Conservation (phyloP, 805 yeast species). For the Wickerhamomyces chaumierensis region DNA sequence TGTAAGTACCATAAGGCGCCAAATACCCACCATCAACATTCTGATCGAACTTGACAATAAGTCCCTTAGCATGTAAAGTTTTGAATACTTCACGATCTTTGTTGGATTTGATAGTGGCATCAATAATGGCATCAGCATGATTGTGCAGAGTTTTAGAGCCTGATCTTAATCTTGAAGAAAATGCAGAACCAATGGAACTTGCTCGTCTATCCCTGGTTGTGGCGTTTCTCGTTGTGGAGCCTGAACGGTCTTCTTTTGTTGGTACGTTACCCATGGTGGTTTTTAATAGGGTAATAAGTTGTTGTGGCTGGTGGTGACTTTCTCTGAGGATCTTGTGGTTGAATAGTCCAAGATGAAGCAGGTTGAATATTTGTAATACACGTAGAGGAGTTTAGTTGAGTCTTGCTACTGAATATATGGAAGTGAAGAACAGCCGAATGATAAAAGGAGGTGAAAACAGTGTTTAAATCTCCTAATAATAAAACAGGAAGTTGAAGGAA, state of each 20-base stretch:
- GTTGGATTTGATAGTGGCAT: too few relatives aligned
- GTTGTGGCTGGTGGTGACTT: too few relatives aligned
- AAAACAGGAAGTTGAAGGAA: too few relatives aligned
- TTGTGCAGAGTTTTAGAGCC: conserved; percentile 1
- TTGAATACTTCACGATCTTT: conserved; percentile 43
- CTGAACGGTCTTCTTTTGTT: conserved; percentile 27
- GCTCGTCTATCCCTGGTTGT: conserved; percentile 9
- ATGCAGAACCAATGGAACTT: conserved; percentile 7
- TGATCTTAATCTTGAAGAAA: conserved; percentile 3
- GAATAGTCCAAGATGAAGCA: too few relatives aligned
- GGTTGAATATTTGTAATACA: too few relatives aligned
- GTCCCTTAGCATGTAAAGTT: conserved; percentile 42
- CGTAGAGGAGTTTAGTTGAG: too few relatives aligned
- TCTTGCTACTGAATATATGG: too few relatives aligned
- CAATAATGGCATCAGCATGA: neutral
- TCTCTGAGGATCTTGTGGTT: too few relatives aligned
- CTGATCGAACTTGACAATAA: conserved; percentile 53
- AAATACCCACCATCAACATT: conserved; percentile 89
- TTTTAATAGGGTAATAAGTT: too few relatives aligned
- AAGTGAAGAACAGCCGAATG: too few relatives aligned
- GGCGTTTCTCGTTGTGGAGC: conserved; percentile 4
- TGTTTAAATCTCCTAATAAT: too few relatives aligned
- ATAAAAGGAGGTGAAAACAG: too few relatives aligned
- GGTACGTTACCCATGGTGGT: conserved; percentile 36
- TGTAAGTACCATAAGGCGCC: conserved; percentile 86